Evolutionary conservation across 257 asterid genomes (phyloP), one percentile per base, ranked within the genome.

Genomic region (Verbena officinalis): DNA sequence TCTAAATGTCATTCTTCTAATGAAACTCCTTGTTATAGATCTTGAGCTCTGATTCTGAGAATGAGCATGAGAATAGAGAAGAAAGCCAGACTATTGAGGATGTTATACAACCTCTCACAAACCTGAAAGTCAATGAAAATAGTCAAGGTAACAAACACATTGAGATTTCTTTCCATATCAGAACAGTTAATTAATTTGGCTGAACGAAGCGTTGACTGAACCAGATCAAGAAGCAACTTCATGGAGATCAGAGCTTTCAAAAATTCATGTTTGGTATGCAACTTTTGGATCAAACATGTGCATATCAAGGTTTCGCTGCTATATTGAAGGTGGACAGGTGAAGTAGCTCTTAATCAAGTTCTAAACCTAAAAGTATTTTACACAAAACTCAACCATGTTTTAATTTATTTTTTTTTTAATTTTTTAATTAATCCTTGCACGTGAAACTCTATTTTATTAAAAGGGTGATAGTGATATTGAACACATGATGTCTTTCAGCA

Each of bases 241-340:
- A 52, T 93, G 95, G 97, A 82, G 96, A 74, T 75, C 80, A 49
- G 90, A 87, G 70, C 89, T 85, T 69, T 81, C 88, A 8, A 80
- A 81, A 74, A 74, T 80, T 64, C 50, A 81, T 55, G 17, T 89
- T 58, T 93, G 97, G 97, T 93, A 89, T 80, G 98, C 98, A 38
- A 36, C 90, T 34, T 93, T 15, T 68, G 98, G 98, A 71, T 93
- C 97, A 71, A 93, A 89, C 76, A 89, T 89, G 94, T 67, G 68
- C 59, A 48, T 48, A 36, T 66, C 96, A 45, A 82, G 98, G 77
- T 83, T 93, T 57, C 71, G 48, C 33, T 89, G 98, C 81, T 93
- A 93, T 76, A 84, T 93, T 72, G 84, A 80, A 75, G 97, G 97
- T 72, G 98, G 97, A 63, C 87, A 87, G 97, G 97, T 92, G 82